Evolutionary conservation across 2,329 filamentous ascomycete genomes (phyloP), one percentile per base, ranked within the genome.

Genomic region (Ascochyta viciae-villosae): DNA sequence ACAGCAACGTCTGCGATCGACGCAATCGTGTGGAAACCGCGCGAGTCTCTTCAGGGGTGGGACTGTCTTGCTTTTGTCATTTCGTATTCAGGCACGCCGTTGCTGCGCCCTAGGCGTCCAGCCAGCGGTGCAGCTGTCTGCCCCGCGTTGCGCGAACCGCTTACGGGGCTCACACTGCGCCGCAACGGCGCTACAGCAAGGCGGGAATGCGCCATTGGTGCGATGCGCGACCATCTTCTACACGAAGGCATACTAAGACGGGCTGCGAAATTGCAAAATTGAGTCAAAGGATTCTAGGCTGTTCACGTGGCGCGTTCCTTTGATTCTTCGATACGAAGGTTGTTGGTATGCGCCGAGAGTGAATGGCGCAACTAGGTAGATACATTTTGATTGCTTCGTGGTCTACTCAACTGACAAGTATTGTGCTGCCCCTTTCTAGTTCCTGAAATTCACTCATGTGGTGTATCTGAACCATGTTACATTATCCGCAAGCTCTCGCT

Each of bases 401-500:
- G 6, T 26, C 24, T 26, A 31, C 29, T 12, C 29, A 31, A 31
- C 29, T 13, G 13, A 31, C 29, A 31, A 13, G 12, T 31, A n/a
- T 3, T 23, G 15, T 7, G 6, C 6, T 26, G 2, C 19, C 22
- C 2, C 22, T 15, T n/a, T 40, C 7, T n/a, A 15, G 33, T 9
- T 22, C 10, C 22, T 27, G 16, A 24, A 24, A 4, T 6, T 8
- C 6, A 16, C 16, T 63, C 39, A 67, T 0, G 63, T 63, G 7
- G 64, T 67, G 43, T 77, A 78, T 43, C 76, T 68, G 52, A 77
- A 78, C 68, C 75, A 77, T 10, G 67, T 81, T 46, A 85, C 85
- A 56, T 81, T 75, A 66, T 88, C 86, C 8, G 85, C 85, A 54
- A 78, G 77, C 58, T 87, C 79, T 29, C 79, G 74, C 76, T 87